A percentile compares a stretch with the other conserved stretches of the same genome.
Conservation (phyloP, 1,284 basidiomycete genomes). For the Leccinum solheimii region DNA sequence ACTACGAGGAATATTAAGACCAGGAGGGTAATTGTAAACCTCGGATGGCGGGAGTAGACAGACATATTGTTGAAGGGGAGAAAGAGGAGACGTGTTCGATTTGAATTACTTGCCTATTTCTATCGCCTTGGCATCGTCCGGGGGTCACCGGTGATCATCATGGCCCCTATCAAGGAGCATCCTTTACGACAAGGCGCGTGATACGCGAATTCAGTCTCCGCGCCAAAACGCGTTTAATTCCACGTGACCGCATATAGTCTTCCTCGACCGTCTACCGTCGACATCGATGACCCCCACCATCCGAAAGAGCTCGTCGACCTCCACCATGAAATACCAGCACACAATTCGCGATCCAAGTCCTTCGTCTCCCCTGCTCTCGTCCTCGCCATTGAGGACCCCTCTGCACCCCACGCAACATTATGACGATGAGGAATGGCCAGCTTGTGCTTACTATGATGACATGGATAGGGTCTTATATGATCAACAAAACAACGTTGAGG, state of each 20-base stretch:
- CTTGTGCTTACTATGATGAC: conserved; percentile 2
- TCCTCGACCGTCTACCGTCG: conserved; percentile 17
- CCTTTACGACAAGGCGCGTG: conserved; percentile 23
- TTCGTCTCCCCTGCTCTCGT: conserved; percentile 20
- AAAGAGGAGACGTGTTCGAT: conserved; percentile 9
- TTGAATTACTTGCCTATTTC: too few relatives aligned
- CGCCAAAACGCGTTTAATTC: conserved; percentile 38
- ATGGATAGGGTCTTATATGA: background rate
- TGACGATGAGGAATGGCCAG: conserved; percentile 8
- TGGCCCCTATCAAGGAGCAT: background rate
- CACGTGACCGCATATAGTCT: conserved; percentile 35
- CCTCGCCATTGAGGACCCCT: conserved; percentile 22
- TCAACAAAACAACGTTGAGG: background rate
- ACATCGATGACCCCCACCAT: conserved; percentile 32
- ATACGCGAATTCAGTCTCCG: conserved; percentile 31
- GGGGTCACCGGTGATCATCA: too few relatives aligned
- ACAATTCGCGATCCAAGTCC: background rate
- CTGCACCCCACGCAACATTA: conserved; percentile 8
- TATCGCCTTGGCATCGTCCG: too few relatives aligned
- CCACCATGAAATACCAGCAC: conserved; percentile 3
- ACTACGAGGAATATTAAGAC: conserved; percentile 30
- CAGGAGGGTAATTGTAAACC: conserved; percentile 33
- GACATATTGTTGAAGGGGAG: conserved; percentile 22
- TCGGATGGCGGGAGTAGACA: conserved; percentile 33
- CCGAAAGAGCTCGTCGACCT: conserved; percentile 25